Evolutionary conservation across 2,329 filamentous ascomycete species (phyloP).

Genomic region (Beauveria bassiana): DNA sequence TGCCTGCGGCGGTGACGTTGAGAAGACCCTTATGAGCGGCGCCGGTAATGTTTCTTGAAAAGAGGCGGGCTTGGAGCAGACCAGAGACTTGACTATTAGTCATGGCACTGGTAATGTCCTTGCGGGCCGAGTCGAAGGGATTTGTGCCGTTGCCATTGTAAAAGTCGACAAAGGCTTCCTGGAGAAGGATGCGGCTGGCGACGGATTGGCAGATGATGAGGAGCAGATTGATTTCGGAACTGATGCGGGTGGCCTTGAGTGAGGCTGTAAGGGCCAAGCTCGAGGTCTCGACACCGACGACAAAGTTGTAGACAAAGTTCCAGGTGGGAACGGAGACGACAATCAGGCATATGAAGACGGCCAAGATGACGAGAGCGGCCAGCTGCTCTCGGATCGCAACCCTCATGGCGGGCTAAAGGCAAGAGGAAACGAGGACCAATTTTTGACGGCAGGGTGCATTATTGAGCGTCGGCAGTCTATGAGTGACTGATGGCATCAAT

Average conservation of each 20-base stretch:
- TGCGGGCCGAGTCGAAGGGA: slow-evolving; percentile 53
- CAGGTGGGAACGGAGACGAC: slow-evolving; percentile 76
- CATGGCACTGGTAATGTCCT: slow-evolving; percentile 66
- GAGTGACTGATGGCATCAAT: neutral
- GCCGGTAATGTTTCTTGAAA: slow-evolving; percentile 58
- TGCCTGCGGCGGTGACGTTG: slow-evolving; percentile 50
- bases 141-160: slow-evolving; percentile 46
- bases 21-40: slow-evolving; percentile 45
- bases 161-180: slow-evolving; percentile 43
- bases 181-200: slow-evolving; percentile 56
- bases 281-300: slow-evolving; percentile 44
- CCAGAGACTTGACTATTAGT: slow-evolving; percentile 47
- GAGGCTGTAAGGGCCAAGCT: slow-evolving; percentile 72
- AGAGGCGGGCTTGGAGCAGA: slow-evolving; percentile 65
- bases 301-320: slow-evolving; percentile 50
- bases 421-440: neutral
- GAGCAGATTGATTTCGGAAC: slow-evolving; percentile 70
- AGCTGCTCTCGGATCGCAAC: slow-evolving; percentile 86
- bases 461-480: neutral
- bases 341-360: slow-evolving; percentile 65
- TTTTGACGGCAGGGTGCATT: neutral
- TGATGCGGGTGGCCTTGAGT: slow-evolving; percentile 76
- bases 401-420: slow-evolving; percentile 51
- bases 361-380: slow-evolving; percentile 67
- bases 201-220: slow-evolving; percentile 68